A percentile compares a stretch with the other conserved stretches of the same genome.
Evolutionary conservation across 2,329 filamentous ascomycete genomes (phyloP).

Genomic region (Diatrype stigma): DNA sequence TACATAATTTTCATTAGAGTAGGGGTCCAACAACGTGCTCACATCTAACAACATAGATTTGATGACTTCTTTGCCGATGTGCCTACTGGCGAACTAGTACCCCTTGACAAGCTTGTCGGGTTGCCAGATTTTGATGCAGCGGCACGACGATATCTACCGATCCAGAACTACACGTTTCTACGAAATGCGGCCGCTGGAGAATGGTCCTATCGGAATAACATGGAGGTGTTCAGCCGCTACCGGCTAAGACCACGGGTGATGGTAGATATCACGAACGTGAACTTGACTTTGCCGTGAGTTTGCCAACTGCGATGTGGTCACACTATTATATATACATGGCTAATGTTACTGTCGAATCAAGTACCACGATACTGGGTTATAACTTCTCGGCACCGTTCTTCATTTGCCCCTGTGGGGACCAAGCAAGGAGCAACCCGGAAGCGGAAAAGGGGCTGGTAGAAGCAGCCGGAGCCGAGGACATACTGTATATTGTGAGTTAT

Average conservation of each 20-base stretch:
- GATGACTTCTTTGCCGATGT: slow-evolving; percentile 29
- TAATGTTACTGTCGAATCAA: slow-evolving; percentile 5
- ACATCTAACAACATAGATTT: slow-evolving; percentile 9
- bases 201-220: slow-evolving; percentile 52
- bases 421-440: slow-evolving; percentile 30
- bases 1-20: neutral
- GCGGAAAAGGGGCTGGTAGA: slow-evolving; percentile 38
- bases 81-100: slow-evolving; percentile 32
- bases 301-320: no score
- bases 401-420: slow-evolving; percentile 36
- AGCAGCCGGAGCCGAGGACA: slow-evolving; percentile 34
- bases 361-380: slow-evolving; percentile 37
- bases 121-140: slow-evolving; percentile 51
- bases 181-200: slow-evolving; percentile 51
- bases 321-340: neutral
- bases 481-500: slow-evolving; percentile 34
- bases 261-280: slow-evolving; percentile 40
- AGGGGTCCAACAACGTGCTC: neutral
- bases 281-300: slow-evolving; percentile 31
- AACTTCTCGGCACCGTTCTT: slow-evolving; percentile 41
- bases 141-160: slow-evolving; percentile 42
- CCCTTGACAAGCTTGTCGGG: slow-evolving; percentile 39
- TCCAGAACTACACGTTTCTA: slow-evolving; percentile 48
- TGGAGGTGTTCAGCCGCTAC: slow-evolving; percentile 47
- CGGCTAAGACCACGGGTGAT: slow-evolving; percentile 45